Conservation (phyloP, 208 protist species). For the Trypanosoma rangeli region DNA sequence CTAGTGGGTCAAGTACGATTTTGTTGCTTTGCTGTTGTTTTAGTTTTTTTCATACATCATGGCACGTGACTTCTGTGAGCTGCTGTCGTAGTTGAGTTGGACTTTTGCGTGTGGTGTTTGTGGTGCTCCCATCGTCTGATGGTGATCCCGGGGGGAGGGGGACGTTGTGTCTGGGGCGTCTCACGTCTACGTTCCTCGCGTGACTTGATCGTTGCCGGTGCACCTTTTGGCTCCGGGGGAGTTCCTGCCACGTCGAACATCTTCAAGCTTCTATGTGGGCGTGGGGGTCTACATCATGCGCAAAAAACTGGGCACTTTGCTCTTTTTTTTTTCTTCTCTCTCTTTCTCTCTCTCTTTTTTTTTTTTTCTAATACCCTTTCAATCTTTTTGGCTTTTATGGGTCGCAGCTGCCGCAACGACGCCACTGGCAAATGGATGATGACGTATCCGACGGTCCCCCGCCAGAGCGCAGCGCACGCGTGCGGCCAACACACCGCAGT, state of each 20-base stretch:
- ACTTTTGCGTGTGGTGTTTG: background rate
- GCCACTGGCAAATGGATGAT: constrained; percentile 1
- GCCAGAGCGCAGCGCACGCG: constrained; percentile 63
- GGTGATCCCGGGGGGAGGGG: background rate
- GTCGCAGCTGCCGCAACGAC: background rate
- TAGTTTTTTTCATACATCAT: background rate
- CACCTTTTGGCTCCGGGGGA: background rate
- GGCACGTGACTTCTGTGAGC: background rate
- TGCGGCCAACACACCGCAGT: constrained; percentile 31
- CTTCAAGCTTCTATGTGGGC: no score
- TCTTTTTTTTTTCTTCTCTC: constrained; percentile 2
- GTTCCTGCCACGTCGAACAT: background rate
- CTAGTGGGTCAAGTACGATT: background rate
- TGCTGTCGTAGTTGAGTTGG: no score
- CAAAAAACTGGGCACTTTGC: no score
- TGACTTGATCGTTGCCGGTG: background rate
- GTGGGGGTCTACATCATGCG: no score
- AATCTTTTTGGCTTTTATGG: background rate
- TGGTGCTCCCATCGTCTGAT: background rate
- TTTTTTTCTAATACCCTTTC: constrained; percentile 8
- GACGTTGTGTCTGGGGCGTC: background rate
- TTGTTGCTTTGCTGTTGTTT: background rate
- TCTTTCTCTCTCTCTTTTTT: constrained; percentile 2
- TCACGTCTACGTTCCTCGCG: no score
- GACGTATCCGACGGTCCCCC: constrained; percentile 67